Evolutionary conservation across 2,329 filamentous ascomycete genomes (phyloP).

Genomic region (Fusarium sp.): DNA sequence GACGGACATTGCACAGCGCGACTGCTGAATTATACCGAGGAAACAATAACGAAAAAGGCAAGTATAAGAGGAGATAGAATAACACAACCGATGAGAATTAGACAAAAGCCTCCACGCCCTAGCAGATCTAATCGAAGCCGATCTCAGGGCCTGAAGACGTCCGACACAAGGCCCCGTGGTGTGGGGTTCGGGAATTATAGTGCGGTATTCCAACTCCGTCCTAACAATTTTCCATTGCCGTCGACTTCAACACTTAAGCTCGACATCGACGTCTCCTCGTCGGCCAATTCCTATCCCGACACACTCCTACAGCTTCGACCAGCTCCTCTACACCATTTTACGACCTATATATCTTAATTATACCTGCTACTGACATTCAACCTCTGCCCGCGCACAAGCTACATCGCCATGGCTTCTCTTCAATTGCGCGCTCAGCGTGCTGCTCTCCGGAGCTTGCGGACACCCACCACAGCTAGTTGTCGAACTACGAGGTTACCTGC

Average conservation of each 20-base stretch:
- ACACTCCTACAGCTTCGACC: neutral
- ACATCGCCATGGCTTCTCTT: constrained; percentile 45
- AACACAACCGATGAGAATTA: neutral
- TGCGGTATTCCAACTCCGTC: constrained; percentile 44
- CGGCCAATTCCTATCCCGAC: constrained; percentile 5
- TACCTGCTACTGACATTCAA: constrained; percentile 18
- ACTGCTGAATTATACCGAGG: neutral
- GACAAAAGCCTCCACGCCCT: neutral
- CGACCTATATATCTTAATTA: neutral
- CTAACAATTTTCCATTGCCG: constrained; percentile 44
- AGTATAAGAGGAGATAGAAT: neutral
- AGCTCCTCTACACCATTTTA: neutral
- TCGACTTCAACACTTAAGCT: constrained; percentile 37
- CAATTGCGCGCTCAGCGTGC: constrained; percentile 47
- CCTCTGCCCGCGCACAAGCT: constrained; percentile 4
- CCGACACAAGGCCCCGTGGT: constrained; percentile 16
- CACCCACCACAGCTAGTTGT: constrained; percentile 28
- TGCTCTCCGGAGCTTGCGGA: constrained; percentile 47
- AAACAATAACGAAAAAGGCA: neutral
- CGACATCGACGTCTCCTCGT: constrained; percentile 13
- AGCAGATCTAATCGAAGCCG: constrained; percentile 14
- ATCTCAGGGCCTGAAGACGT: constrained; percentile 4
- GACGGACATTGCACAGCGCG: constrained; percentile 16
- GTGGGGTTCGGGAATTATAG: constrained; percentile 38
- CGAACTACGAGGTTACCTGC: constrained; percentile 27